phyloP scores from a whole-genome alignment of 2,329 filamentous ascomycete genomes.

The Neofusicoccum sp. region DNA sequence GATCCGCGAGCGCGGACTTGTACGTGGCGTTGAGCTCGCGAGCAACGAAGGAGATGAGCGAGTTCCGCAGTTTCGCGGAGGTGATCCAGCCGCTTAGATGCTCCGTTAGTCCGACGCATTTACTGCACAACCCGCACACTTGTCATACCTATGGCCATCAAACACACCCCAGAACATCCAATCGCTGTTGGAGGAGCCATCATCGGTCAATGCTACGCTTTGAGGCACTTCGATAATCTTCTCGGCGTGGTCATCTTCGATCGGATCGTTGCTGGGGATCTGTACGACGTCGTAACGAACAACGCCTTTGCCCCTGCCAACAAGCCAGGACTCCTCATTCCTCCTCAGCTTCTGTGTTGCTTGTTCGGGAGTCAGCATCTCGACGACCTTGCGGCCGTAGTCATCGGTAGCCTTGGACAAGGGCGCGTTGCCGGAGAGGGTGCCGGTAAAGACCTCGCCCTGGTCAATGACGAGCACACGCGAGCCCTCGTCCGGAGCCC shows the following conservation, averaged over 20 bases:
- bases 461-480: constrained; percentile 82
- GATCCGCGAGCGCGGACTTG: constrained; percentile 64
- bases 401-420: constrained; percentile 86
- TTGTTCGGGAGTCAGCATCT: constrained; percentile 96
- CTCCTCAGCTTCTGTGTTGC: constrained; percentile 84
- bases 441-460: constrained; percentile 84
- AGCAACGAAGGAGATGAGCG: constrained; percentile 87
- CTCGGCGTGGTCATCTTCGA: constrained; percentile 97
- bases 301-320: constrained; percentile 85
- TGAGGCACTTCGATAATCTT: constrained; percentile 91
- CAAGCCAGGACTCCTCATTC: constrained; percentile 87
- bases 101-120: constrained; percentile 16
- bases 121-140: constrained; percentile 27
- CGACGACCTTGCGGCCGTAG: constrained; percentile 79
- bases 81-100: constrained; percentile 85
- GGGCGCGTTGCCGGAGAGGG: constrained; percentile 79
- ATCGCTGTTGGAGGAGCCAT: constrained; percentile 64
- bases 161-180: constrained; percentile 99
- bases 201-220: constrained; percentile 54
- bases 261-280: constrained; percentile 92
- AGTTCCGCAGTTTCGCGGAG: constrained; percentile 90
- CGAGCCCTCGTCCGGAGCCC: constrained; percentile 54
- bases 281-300: constrained; percentile 94
- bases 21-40: constrained; percentile 91
- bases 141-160: constrained; percentile 79